Evolutionary conservation across 192 early-diverging fungal genomes (phyloP), one percentile per base, ranked within the genome.

Genomic region (Entomortierella parvispora): DNA sequence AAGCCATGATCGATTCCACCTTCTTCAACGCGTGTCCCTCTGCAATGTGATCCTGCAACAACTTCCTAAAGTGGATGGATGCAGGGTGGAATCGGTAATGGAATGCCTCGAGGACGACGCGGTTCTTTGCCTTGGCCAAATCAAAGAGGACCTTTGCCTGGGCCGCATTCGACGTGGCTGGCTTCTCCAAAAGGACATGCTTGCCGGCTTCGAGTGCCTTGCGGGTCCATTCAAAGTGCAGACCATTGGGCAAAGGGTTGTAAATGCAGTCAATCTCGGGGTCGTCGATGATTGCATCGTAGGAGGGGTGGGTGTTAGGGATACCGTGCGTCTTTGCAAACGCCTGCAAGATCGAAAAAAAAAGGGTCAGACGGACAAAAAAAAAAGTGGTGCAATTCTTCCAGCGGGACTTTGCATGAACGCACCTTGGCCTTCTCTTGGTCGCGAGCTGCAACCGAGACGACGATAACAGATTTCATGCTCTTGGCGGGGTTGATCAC

Each of bases 171-270:
- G 65, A 69, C 2, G 80, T 58, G 3, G 83, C 62, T 8, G 83
- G 80, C 53, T 84, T 84, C 54, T 84, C 66, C 11, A 82, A 65
- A 11, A 91, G 77, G 23, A 91, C 76, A 54, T 91, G 86, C 47
- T 91, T 91, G 9, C 85, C 83, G 14, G 84, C 81, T 9, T 63
- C 58, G 25, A 87, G 75, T 8, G 85, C 83, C 40, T 79, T 72
- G 33, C 79, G 52, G 7, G 85, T 60, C 83, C 82, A 83, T 50
- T 80, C 61, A 31, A 62, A 78, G 55, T 89, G 88, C 15, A 87
- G 69, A 11, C 75, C 69, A 42, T 86, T 87, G 5, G 88, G 87
- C 3, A 81, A 43, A 22, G 86, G 86, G 56, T 87, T 89, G 65
- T 88, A 89, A 14, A 89, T 84, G 18, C 75, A 84, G 34, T 89